Evolutionary conservation across 768 basidiomycete species (phyloP).

Genomic region (Xanthoconium purpureum): DNA sequence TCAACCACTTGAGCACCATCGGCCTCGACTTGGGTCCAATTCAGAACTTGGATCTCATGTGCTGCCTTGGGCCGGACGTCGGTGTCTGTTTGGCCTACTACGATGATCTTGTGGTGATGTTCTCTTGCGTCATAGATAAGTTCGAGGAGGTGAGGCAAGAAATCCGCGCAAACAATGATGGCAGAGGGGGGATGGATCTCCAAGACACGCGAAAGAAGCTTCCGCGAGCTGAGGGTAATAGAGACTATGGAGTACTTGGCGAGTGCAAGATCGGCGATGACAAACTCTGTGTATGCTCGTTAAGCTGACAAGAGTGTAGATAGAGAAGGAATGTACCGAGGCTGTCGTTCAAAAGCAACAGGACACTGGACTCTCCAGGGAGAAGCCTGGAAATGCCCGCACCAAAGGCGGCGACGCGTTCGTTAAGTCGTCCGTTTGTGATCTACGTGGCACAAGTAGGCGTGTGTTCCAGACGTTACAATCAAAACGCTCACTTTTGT

Average conservation of each 20-base stretch:
- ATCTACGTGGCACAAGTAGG: constrained; percentile 44
- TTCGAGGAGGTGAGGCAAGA: constrained; percentile 70
- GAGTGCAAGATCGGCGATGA: constrained; percentile 77
- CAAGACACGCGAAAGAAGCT: constrained; percentile 60
- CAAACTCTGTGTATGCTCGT: constrained; percentile 51
- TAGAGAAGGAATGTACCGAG: constrained; percentile 48
- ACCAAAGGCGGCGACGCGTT: constrained; percentile 69
- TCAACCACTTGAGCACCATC: constrained; percentile 51
- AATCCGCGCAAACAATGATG: constrained; percentile 65
- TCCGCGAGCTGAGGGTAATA: constrained; percentile 57
- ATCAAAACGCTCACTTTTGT: constrained; percentile 50
- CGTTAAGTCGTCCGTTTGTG: constrained; percentile 67
- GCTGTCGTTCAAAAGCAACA: constrained; percentile 77
- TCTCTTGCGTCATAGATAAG: constrained; percentile 61
- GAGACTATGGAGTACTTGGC: constrained; percentile 67
- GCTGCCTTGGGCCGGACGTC: constrained; percentile 46
- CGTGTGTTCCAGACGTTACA: not conserved
- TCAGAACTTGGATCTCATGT: constrained; percentile 53
- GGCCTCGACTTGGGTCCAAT: constrained; percentile 69
- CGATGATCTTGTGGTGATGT: constrained; percentile 56
- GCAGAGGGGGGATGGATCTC: constrained; percentile 67
- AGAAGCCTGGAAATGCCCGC: constrained; percentile 62
- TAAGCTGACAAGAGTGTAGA: not conserved
- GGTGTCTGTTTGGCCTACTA: constrained; percentile 62
- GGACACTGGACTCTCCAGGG: constrained; percentile 59